Conservation (phyloP, 441 rosid species). For the Mallotus japonicus region DNA sequence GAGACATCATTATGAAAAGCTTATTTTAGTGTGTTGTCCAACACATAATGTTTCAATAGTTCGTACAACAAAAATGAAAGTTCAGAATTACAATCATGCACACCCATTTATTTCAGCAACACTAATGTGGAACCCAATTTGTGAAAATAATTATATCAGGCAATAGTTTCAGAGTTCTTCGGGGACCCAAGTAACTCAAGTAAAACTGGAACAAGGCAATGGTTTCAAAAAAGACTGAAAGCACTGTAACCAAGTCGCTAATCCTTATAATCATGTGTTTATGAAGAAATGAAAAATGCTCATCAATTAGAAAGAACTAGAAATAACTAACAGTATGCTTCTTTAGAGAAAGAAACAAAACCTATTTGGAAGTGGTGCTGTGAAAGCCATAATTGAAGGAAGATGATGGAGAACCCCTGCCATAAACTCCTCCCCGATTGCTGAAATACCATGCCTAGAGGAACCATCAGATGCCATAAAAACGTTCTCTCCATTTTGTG, state of each 20-base stretch:
- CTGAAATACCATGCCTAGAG: conserved; percentile 70
- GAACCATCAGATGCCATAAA: conserved; percentile 66
- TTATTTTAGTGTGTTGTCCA: background rate
- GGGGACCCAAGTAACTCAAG: no score
- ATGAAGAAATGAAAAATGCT: background rate
- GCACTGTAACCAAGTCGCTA: background rate
- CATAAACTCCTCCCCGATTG: conserved; percentile 73
- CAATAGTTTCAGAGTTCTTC: background rate
- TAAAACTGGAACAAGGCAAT: no score
- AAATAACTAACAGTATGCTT: background rate
- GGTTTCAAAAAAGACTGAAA: background rate
- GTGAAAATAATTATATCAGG: background rate
- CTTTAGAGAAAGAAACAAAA: conserved; percentile 7
- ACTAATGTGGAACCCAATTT: background rate
- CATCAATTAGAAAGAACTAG: background rate
- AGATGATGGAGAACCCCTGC: conserved; percentile 92
- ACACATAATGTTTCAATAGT: background rate
- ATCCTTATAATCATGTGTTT: background rate
- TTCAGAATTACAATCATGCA: background rate
- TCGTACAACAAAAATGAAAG: background rate
- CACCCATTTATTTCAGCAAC: background rate
- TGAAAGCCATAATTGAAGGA: conserved; percentile 80
- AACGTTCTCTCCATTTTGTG: conserved; percentile 75
- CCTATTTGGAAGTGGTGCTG: conserved; percentile 95
- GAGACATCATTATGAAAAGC: background rate